phyloP scores from a whole-genome alignment of 2,329 filamentous ascomycete species.

The Macroventuria anomochaeta region DNA sequence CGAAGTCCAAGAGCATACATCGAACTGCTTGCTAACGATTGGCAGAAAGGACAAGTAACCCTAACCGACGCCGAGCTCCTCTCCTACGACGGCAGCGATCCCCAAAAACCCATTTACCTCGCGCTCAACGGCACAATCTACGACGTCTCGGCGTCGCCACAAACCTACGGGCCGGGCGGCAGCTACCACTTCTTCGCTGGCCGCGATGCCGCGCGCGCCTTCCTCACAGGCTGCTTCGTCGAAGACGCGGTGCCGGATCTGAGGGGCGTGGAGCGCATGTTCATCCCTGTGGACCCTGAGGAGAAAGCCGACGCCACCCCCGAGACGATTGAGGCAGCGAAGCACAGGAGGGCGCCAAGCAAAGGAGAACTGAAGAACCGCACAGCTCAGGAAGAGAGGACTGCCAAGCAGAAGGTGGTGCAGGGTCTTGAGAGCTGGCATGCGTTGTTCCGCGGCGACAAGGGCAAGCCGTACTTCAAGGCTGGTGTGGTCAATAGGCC shows the following conservation, averaged over 20 bases:
- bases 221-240: slow-evolving; percentile 90
- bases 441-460: slow-evolving; percentile 72
- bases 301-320: slow-evolving; percentile 40
- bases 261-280: slow-evolving; percentile 87
- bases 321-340: slow-evolving; percentile 39
- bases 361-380: slow-evolving; percentile 55
- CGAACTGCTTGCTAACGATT: not conserved
- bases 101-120: slow-evolving; percentile 80
- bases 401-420: slow-evolving; percentile 69
- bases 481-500: slow-evolving; percentile 75
- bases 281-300: slow-evolving; percentile 68
- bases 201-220: slow-evolving; percentile 83
- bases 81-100: slow-evolving; percentile 78
- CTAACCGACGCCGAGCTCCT: slow-evolving; percentile 78
- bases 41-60: slow-evolving; percentile 63
- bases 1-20: not conserved
- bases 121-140: slow-evolving; percentile 88
- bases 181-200: slow-evolving; percentile 88
- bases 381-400: slow-evolving; percentile 67
- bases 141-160: slow-evolving; percentile 72
- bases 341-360: slow-evolving; percentile 27
- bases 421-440: slow-evolving; percentile 81
- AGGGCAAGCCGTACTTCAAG: slow-evolving; percentile 79
- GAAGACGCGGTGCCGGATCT: slow-evolving; percentile 85
- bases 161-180: slow-evolving; percentile 70